A percentile compares a stretch with the other conserved stretches of the same genome.
These are phyloP conservation scores for Halenospora varia DNA, from an alignment of 495 filamentous ascomycete genomes.

Conservation along the genomic window DNA sequence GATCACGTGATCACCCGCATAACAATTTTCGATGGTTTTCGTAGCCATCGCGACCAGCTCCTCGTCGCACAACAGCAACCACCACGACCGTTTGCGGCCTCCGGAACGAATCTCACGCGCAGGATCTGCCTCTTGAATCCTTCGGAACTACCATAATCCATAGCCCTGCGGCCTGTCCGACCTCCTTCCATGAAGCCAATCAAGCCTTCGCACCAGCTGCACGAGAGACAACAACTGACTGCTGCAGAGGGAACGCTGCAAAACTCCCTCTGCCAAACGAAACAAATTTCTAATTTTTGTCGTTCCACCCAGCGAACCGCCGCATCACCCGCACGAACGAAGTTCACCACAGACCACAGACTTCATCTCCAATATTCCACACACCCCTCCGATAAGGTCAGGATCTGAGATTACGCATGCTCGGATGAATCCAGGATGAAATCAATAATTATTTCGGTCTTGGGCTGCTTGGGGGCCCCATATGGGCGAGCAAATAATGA, in stretches of 20 bases:
- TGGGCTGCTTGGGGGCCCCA: background rate
- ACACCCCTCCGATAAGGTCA: background rate
- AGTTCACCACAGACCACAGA: background rate
- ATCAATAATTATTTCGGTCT: slow-evolving; percentile 8
- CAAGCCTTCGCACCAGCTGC: no score
- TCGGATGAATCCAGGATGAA: slow-evolving; percentile 9
- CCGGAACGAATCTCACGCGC: background rate
- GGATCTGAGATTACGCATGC: background rate
- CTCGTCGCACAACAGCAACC: no score
- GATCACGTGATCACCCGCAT: no score
- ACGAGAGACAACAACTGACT: background rate
- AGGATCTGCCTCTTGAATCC: background rate
- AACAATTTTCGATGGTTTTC: no score
- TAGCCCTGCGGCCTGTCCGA: background rate
- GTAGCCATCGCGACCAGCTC: no score
- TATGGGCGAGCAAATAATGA: background rate
- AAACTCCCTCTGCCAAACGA: background rate
- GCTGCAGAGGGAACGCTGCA: background rate
- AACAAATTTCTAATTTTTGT: background rate
- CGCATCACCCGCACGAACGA: no score
- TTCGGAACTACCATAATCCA: background rate
- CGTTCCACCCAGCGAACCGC: background rate
- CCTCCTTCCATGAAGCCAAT: no score
- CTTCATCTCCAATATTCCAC: background rate
- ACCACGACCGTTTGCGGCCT: background rate